These are phyloP conservation scores for Lentithecium fluviatile DNA, from an alignment of 495 filamentous ascomycete species.

Conservation along the genomic window DNA sequence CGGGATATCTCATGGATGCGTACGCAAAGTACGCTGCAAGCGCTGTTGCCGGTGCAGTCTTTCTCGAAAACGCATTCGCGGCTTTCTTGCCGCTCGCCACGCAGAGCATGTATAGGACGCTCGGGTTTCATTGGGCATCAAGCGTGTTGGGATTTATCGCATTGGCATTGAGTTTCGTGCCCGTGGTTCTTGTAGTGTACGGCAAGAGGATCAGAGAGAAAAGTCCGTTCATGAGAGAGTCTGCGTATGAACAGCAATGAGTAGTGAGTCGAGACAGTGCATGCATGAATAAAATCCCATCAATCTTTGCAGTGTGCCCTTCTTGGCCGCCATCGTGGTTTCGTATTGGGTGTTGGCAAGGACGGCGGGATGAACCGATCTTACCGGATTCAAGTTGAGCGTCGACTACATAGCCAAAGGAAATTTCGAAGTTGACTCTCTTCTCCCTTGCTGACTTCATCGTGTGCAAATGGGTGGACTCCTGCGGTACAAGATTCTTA, in stretches of 20 bases:
- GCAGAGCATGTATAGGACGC: slow-evolving; percentile 38
- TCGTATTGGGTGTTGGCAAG: slow-evolving; percentile 43
- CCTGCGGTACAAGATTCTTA: no score
- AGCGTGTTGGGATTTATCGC: slow-evolving; percentile 40
- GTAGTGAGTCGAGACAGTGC: background rate
- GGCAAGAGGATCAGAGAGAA: slow-evolving; percentile 36
- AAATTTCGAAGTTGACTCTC: no score
- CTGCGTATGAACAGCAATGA: slow-evolving; percentile 14
- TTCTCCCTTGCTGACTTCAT: no score
- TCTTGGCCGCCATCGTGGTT: slow-evolving; percentile 39
- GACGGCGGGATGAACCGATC: slow-evolving; percentile 43
- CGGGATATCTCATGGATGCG: slow-evolving; percentile 43
- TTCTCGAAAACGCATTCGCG: slow-evolving; percentile 45
- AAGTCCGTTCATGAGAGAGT: slow-evolving; percentile 41
- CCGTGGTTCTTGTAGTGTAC: slow-evolving; percentile 36
- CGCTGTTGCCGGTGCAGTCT: slow-evolving; percentile 42
- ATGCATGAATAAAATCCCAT: background rate
- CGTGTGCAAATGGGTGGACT: no score
- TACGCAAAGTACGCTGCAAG: slow-evolving; percentile 45
- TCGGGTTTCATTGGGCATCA: slow-evolving; percentile 44
- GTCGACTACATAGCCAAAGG: slow-evolving; percentile 46
- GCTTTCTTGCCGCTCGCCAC: slow-evolving; percentile 44
- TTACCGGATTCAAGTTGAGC: slow-evolving; percentile 51
- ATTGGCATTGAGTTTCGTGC: slow-evolving; percentile 41
- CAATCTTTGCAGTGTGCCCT: slow-evolving; percentile 34